phyloP scores from a whole-genome alignment of 2,329 filamentous ascomycete species.

The Talaromyces sp. region DNA sequence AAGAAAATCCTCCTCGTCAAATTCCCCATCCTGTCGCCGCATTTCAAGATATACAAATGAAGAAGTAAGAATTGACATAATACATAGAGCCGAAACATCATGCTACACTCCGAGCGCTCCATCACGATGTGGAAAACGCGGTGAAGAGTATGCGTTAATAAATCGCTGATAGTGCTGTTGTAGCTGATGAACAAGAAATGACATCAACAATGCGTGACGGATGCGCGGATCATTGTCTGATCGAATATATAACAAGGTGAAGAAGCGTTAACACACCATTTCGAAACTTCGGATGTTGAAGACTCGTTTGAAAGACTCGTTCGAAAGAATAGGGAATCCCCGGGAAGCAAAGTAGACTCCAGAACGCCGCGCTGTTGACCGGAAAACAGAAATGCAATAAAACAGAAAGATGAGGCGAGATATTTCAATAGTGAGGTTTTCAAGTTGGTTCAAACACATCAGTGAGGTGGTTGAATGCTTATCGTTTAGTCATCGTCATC shows the following conservation, averaged over 20 bases:
- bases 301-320: not conserved
- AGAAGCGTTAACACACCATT: constrained; percentile 2
- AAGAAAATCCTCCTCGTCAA: not conserved
- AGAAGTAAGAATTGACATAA: constrained; percentile 5
- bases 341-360: constrained; percentile 12
- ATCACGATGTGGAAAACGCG: not conserved
- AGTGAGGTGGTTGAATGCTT: not conserved
- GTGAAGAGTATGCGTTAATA: not conserved
- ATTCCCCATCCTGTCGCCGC: not conserved
- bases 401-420: constrained; percentile 15
- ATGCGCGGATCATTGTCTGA: not conserved
- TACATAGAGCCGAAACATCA: constrained; percentile 1
- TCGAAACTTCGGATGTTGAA: not conserved
- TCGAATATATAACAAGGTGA: not conserved
- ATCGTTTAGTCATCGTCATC: constrained; percentile 29
- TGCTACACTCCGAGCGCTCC: constrained; percentile 5
- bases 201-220: not conserved
- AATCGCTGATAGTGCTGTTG: constrained; percentile 9
- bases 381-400: constrained; percentile 1
- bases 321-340: not conserved
- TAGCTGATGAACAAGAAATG: not conserved
- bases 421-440: constrained; percentile 3
- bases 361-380: constrained; percentile 18
- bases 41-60: constrained; percentile 7
- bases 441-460: not conserved